Percentiles rank a stretch among this genome's conserved stretches.
These are phyloP conservation scores for Melampsora americana DNA, from an alignment of 1,284 basidiomycete genomes.

Conservation along the genomic window DNA sequence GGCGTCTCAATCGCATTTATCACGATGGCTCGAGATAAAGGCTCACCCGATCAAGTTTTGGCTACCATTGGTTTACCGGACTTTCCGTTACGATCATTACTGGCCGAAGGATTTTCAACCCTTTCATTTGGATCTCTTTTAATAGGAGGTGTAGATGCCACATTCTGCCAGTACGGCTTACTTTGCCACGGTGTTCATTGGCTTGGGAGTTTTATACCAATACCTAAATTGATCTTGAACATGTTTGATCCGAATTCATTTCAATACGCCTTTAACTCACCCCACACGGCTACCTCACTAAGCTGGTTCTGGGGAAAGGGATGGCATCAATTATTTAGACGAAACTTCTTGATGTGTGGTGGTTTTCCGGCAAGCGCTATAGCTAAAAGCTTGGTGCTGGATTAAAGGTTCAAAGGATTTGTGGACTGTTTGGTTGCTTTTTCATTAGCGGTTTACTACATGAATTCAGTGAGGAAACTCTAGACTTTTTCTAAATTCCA, in stretches of 20 bases:
- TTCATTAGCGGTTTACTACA: slow-evolving; percentile 34
- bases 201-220: background rate
- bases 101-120: slow-evolving; percentile 16
- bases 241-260: slow-evolving; percentile 10
- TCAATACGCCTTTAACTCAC: slow-evolving; percentile 54
- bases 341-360: slow-evolving; percentile 26
- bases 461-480: background rate
- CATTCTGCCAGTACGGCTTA: background rate
- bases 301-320: slow-evolving; percentile 59
- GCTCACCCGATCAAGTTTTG: slow-evolving; percentile 13
- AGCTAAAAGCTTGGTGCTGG: slow-evolving; percentile 20
- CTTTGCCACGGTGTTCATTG: slow-evolving; percentile 4
- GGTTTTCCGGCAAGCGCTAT: slow-evolving; percentile 17
- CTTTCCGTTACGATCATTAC: background rate
- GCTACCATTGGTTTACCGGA: slow-evolving; percentile 9
- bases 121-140: slow-evolving; percentile 15
- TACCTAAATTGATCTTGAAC: slow-evolving; percentile 14
- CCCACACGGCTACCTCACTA: slow-evolving; percentile 59
- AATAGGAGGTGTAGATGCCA: slow-evolving; percentile 4
- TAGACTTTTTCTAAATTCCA: too few species aligned
- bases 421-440: slow-evolving; percentile 27
- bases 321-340: slow-evolving; percentile 56
- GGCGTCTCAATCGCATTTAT: slow-evolving; percentile 8
- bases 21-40: slow-evolving; percentile 6
- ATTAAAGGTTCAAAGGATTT: slow-evolving; percentile 18